Evolutionary conservation across 306 rosid species (phyloP), one percentile per base, ranked within the genome.

Genomic region (Trifolium fragiferum): DNA sequence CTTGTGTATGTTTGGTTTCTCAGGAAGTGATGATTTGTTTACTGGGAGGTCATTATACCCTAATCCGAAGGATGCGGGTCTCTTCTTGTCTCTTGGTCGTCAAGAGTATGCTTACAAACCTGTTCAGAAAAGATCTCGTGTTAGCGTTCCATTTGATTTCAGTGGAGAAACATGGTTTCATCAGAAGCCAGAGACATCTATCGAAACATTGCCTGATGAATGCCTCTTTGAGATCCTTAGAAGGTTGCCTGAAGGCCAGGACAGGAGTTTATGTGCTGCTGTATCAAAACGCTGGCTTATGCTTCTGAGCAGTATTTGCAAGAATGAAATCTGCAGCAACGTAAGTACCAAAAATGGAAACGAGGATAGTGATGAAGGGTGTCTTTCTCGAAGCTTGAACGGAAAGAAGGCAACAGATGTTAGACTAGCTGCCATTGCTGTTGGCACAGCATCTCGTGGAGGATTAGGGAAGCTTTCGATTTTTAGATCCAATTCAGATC

Each of bases 261-360:
- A 86, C 69, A 90, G 90, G 85, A 86, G 91, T 60, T 44, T 86
- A 3, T 87, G 96, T 30, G 88, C 99, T 50, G 74, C 85, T 37
- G 98, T 95, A 80, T 92, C 99, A 55, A 95, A 86, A 83, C 90
- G 83, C 53, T 95, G 98, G 99, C 99, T 95, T 89, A 80, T 64
- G 78, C 93, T 92, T 84, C 74, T 89, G 63, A 90, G 98, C 85
- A 85, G 78, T 67, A 90, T 92, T 16, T 43, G 83, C 13, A 76
- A 76, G 74, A 76, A 81, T 51, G 99, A 95, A 58, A 74, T 89
- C 32, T 79, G 78, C 81, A 78, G 79, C 74, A 78, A 75, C 35
- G 19, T 54, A 49, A 62, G 40, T 55, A 18, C 76, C 9, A 33
- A 38, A 65, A 64, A 76, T 10, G 72, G 85, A 64, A 20, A 9